A percentile compares a stretch with the other conserved stretches of the same genome.
Evolutionary conservation across 2,329 filamentous ascomycete species (phyloP).

Genomic region (Xylariaceae sp.): DNA sequence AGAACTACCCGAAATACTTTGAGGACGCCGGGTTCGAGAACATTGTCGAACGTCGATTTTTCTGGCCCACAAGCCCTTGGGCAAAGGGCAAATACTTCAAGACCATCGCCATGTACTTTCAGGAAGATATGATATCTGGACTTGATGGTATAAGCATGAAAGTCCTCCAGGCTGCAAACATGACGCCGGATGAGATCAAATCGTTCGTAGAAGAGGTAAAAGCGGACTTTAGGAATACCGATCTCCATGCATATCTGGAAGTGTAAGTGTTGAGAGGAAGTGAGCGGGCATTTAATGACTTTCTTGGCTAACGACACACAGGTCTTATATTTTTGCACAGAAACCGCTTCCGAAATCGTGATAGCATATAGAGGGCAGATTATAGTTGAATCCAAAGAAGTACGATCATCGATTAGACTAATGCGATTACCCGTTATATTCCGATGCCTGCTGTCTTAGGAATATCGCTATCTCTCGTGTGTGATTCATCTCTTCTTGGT

Average conservation of each 20-base stretch:
- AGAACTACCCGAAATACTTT: slow-evolving; percentile 29
- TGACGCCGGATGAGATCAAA: slow-evolving; percentile 27
- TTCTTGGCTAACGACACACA: slow-evolving; percentile 7
- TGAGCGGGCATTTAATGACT: background rate
- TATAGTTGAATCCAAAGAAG: background rate
- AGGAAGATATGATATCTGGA: slow-evolving; percentile 30
- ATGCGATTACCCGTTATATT: background rate
- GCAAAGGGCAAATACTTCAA: slow-evolving; percentile 35
- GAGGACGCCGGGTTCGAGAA: slow-evolving; percentile 32
- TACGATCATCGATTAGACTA: background rate
- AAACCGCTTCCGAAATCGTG: slow-evolving; percentile 15
- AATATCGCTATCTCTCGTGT: too few species aligned
- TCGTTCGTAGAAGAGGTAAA: slow-evolving; percentile 32
- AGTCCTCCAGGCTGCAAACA: slow-evolving; percentile 31
- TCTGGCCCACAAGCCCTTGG: slow-evolving; percentile 37
- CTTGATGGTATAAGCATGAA: slow-evolving; percentile 34
- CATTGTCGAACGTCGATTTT: slow-evolving; percentile 29
- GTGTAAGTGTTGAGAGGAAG: slow-evolving; percentile 24
- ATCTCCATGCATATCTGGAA: slow-evolving; percentile 33
- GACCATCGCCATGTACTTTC: slow-evolving; percentile 31
- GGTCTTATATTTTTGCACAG: slow-evolving; percentile 25
- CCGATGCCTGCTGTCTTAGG: too few species aligned
- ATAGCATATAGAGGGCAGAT: background rate
- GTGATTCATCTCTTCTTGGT: too few species aligned
- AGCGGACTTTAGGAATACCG: slow-evolving; percentile 30